Percentiles rank a stretch among this genome's conserved stretches.
These are phyloP conservation scores for Takashimella tepidaria DNA, from an alignment of 1,284 basidiomycete genomes.

Conservation along the genomic window DNA sequence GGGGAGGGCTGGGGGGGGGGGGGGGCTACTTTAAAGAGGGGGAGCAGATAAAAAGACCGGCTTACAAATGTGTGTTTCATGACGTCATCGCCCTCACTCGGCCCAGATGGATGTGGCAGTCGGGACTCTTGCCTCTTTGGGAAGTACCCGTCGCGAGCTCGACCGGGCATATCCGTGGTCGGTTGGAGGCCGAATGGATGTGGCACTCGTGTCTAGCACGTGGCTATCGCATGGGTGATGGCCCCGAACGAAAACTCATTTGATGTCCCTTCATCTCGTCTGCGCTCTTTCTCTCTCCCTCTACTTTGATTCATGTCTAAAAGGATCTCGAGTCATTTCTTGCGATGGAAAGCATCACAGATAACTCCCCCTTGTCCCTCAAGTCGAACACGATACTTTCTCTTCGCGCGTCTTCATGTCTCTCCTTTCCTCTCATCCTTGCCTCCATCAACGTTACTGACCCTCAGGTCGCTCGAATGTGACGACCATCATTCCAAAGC, in stretches of 20 bases:
- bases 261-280: background rate
- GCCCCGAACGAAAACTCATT: too few relatives aligned
- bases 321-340: too few relatives aligned
- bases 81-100: background rate
- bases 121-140: too few relatives aligned
- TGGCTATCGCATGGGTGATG: background rate
- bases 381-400: too few relatives aligned
- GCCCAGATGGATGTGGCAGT: background rate
- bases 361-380: background rate
- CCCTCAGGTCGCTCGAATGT: constrained; percentile 10
- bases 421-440: background rate
- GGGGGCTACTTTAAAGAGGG: too few relatives aligned
- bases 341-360: background rate
- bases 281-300: background rate
- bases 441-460: constrained; percentile 11
- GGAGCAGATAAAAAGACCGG: too few relatives aligned
- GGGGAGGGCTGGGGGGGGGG: background rate
- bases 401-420: background rate
- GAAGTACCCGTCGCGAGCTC: too few relatives aligned
- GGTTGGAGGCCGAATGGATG: too few relatives aligned
- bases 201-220: background rate
- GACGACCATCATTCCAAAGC: constrained; percentile 27
- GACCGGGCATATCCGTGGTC: too few relatives aligned
- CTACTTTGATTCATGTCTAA: background rate
- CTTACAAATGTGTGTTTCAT: too few relatives aligned